phyloP scores from a whole-genome alignment of 805 yeast species.

The Suhomyces xylopsoci region DNA sequence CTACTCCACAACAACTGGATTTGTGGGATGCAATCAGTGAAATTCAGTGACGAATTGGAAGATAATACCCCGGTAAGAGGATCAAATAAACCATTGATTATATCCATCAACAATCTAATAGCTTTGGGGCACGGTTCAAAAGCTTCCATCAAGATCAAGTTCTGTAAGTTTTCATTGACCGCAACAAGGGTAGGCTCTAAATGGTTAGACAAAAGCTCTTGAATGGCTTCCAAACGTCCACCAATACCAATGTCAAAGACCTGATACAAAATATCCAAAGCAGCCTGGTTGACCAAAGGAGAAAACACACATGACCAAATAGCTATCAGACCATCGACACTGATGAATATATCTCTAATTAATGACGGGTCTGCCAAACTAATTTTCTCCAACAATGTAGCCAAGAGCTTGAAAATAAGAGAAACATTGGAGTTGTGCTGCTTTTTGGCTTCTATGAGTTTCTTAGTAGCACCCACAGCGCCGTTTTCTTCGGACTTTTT shows the following conservation, averaged over 20 bases:
- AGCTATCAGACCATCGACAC: constrained; percentile 48
- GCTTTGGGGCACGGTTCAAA: constrained; percentile 76
- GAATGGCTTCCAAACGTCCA: constrained; percentile 77
- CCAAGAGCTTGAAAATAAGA: constrained; percentile 18
- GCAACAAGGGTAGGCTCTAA: constrained; percentile 48
- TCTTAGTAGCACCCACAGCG: constrained; percentile 12
- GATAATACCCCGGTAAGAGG: constrained; percentile 59
- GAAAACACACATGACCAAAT: constrained; percentile 76
- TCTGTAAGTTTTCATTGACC: constrained; percentile 43
- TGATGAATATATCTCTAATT: constrained; percentile 20
- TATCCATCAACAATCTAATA: constrained; percentile 72
- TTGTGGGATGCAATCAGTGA: constrained; percentile 12
- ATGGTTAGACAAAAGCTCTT: constrained; percentile 45
- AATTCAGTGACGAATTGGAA: constrained; percentile 3
- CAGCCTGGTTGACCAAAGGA: constrained; percentile 63
- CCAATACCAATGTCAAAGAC: constrained; percentile 60
- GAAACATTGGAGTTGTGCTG: constrained; percentile 32
- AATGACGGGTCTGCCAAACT: constrained; percentile 28
- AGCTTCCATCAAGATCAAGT: constrained; percentile 45
- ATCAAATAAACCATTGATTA: constrained; percentile 58
- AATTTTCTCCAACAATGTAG: constrained; percentile 27
- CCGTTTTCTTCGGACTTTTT: constrained; percentile 17
- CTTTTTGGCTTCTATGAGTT: constrained; percentile 20
- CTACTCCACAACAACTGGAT: constrained; percentile 57
- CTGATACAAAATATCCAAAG: constrained; percentile 69